Percentiles rank a stretch among this genome's conserved stretches.
These are phyloP conservation scores for Pestalotiopsis sp. DNA, from an alignment of 2,329 filamentous ascomycete genomes.

Conservation along the genomic window DNA sequence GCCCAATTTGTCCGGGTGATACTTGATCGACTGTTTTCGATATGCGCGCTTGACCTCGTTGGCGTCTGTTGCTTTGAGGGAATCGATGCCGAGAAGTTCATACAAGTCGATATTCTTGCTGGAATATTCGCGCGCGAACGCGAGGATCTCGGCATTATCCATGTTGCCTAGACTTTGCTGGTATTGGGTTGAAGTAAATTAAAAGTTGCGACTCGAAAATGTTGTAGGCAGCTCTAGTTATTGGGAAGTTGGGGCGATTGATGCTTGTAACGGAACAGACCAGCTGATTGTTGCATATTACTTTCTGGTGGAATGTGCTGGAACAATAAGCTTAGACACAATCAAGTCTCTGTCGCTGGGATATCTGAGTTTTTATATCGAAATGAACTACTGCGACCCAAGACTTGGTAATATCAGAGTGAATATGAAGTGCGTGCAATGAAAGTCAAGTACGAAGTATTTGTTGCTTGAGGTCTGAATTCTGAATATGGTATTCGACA, in stretches of 20 bases:
- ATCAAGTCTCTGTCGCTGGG: no score
- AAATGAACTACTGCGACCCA: no score
- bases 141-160: conserved; percentile 50
- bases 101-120: conserved; percentile 75
- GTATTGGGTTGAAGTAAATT: not conserved
- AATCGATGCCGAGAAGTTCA: conserved; percentile 69
- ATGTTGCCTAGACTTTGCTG: conserved; percentile 10
- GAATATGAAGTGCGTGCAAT: not conserved
- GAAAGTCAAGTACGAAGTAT: not conserved
- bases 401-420: no score
- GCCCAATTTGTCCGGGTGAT: conserved; percentile 81
- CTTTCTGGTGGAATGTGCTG: not conserved
- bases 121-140: conserved; percentile 61
- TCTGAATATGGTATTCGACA: not conserved
- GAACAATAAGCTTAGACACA: not conserved
- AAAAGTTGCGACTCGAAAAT: not conserved
- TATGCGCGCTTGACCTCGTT: conserved; percentile 83
- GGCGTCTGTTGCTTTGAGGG: conserved; percentile 58
- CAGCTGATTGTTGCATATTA: not conserved
- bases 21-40: conserved; percentile 82
- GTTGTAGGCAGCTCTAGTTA: not conserved
- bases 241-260: not conserved
- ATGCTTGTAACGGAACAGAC: not conserved
- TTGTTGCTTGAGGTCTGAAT: no score
- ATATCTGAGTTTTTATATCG: no score